phyloP scores from a whole-genome alignment of 768 basidiomycete species.

The Boletus tylopilopsis region DNA sequence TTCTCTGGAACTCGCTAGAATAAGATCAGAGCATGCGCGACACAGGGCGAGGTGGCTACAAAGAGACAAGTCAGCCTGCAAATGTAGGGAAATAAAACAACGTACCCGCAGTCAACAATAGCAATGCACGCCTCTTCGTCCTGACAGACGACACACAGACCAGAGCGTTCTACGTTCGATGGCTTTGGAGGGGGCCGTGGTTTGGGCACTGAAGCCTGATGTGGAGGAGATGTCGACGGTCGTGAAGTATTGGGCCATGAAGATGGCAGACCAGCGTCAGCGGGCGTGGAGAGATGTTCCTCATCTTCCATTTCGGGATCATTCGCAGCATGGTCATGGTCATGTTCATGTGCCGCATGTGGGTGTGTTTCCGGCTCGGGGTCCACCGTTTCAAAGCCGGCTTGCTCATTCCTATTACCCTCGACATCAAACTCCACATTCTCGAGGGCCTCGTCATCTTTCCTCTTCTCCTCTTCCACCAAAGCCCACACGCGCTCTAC shows the following conservation, averaged over 20 bases:
- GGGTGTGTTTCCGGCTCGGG: conserved; percentile 12
- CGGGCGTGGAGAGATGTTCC: not conserved
- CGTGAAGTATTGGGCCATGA: conserved; percentile 15
- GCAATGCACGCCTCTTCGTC: conserved; percentile 94
- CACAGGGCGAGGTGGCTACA: conserved; percentile 80
- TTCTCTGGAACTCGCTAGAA: conserved; percentile 77
- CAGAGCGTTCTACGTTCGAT: conserved; percentile 52
- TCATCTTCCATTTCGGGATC: conserved; percentile 5
- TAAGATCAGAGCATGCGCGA: conserved; percentile 68
- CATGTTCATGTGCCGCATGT: conserved; percentile 2
- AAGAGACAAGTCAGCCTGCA: conserved; percentile 1
- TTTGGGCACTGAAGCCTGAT: conserved; percentile 35
- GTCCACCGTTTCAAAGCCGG: conserved; percentile 12
- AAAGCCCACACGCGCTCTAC: conserved; percentile 62
- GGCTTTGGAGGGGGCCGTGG: conserved; percentile 26
- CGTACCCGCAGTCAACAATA: conserved; percentile 90
- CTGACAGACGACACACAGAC: conserved; percentile 89
- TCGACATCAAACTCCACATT: conserved; percentile 14
- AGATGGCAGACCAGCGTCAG: not conserved
- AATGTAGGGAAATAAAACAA: conserved; percentile 11
- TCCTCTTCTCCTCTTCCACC: conserved; percentile 60
- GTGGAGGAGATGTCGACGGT: conserved; percentile 17
- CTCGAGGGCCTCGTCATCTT: conserved; percentile 40
- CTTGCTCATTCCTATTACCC: conserved; percentile 28
- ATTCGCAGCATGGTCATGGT: not conserved